Evolutionary conservation across 129 eudicot genomes (phyloP).

Genomic region (Helianthus tuberosus): DNA sequence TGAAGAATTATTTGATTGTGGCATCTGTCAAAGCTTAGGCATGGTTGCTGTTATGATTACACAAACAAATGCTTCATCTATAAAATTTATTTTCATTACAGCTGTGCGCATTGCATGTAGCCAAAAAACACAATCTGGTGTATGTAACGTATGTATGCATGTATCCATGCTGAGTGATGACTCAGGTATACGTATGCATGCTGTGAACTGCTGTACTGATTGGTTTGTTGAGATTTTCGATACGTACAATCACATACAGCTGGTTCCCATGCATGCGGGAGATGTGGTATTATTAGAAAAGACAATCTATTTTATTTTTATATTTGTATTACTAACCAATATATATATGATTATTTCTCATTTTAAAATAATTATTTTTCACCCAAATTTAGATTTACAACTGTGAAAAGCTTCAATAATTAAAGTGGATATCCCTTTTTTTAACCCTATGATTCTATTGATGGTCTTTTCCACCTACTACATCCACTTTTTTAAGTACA

Average conservation of each 20-base stretch:
- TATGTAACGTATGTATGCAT: neutral
- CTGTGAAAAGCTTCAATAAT: neutral
- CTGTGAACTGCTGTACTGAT: slow-evolving; percentile 37
- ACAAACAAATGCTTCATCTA: slow-evolving; percentile 18
- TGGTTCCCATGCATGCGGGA: slow-evolving; percentile 35
- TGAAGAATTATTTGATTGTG: slow-evolving; percentile 1
- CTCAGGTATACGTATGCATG: slow-evolving; percentile 30
- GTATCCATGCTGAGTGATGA: slow-evolving; percentile 10
- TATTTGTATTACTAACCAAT: neutral
- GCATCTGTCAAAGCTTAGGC: slow-evolving; percentile 1
- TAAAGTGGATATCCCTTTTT: neutral
- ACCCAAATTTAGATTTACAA: neutral
- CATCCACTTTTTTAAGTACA: neutral
- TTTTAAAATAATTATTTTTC: neutral
- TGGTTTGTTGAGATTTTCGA: slow-evolving; percentile 46
- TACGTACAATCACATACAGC: slow-evolving; percentile 37
- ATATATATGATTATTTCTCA: neutral
- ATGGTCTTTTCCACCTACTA: neutral
- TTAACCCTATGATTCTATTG: neutral
- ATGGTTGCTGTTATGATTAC: slow-evolving; percentile 9
- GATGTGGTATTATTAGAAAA: slow-evolving; percentile 20
- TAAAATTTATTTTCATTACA: slow-evolving; percentile 34
- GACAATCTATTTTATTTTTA: neutral
- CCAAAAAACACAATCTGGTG: neutral
- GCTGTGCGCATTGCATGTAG: slow-evolving; percentile 17